A percentile compares a stretch with the other conserved stretches of the same genome.
These are phyloP conservation scores for Apocynum venetum DNA, from an alignment of 257 asterid species.

Conservation along the genomic window DNA sequence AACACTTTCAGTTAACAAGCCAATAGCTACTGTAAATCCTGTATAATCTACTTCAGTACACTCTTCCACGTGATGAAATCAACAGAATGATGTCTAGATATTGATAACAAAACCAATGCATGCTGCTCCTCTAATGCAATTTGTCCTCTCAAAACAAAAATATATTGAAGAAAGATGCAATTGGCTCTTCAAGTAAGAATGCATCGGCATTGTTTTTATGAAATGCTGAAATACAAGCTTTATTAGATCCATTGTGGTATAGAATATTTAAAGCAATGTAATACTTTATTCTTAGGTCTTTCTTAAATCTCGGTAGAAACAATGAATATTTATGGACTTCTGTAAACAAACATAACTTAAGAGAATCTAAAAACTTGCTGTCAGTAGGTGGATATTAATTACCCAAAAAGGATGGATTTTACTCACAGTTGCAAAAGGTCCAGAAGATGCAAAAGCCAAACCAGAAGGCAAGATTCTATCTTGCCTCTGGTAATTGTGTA, in stretches of 20 bases:
- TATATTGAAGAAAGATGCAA: background rate
- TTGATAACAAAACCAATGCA: background rate
- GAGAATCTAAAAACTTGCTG: background rate
- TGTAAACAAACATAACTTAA: background rate
- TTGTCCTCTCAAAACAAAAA: background rate
- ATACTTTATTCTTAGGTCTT: too few species aligned
- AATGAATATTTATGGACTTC: background rate
- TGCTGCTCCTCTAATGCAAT: background rate
- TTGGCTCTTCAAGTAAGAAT: background rate
- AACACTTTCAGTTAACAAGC: background rate
- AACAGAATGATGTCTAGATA: background rate
- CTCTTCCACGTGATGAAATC: constrained; percentile 1
- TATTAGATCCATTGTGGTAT: background rate
- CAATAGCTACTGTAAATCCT: background rate
- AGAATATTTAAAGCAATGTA: background rate
- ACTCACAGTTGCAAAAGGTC: background rate
- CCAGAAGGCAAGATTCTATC: background rate
- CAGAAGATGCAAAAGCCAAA: background rate
- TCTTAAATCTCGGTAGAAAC: background rate
- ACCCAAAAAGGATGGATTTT: background rate
- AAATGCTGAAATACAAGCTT: background rate
- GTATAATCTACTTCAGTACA: background rate
- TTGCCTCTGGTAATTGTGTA: background rate
- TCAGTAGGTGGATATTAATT: background rate
- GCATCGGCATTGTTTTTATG: background rate